These are phyloP conservation scores for Spergularia bocconei DNA, from an alignment of 148 eudicot genomes.

Conservation along the genomic window DNA sequence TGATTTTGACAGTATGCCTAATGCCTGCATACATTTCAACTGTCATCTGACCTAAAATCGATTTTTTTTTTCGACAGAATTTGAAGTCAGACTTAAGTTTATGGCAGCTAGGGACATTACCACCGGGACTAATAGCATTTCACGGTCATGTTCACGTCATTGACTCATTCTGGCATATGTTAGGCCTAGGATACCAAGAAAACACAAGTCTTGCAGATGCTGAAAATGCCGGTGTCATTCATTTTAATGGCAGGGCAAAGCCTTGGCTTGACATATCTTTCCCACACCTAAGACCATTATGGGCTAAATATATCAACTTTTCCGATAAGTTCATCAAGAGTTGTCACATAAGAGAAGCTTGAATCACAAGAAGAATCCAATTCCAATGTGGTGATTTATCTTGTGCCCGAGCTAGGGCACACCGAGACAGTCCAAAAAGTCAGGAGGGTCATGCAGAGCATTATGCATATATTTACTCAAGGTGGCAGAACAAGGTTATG, in stretches of 20 bases:
- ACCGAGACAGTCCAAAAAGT: slow-evolving; percentile 22
- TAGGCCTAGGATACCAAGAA: slow-evolving; percentile 92
- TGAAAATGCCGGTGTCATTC: slow-evolving; percentile 75
- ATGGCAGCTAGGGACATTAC: slow-evolving; percentile 95
- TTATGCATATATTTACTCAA: not conserved
- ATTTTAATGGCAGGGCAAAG: slow-evolving; percentile 87
- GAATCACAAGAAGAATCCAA: slow-evolving; percentile 14
- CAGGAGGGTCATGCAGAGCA: not conserved
- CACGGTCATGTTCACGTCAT: slow-evolving; percentile 70
- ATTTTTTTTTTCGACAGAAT: slow-evolving; percentile 50
- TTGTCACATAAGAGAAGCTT: slow-evolving; percentile 63
- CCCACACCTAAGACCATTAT: slow-evolving; percentile 64
- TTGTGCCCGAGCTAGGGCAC: slow-evolving; percentile 31
- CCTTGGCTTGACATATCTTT: slow-evolving; percentile 96
- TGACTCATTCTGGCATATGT: slow-evolving; percentile 89
- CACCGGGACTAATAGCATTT: slow-evolving; percentile 94
- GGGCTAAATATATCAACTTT: slow-evolving; percentile 72
- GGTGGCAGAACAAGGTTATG: slow-evolving; percentile 19
- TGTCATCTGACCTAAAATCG: not conserved
- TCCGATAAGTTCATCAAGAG: slow-evolving; percentile 73
- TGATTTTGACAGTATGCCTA: not conserved
- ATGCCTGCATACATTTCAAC: too few relatives aligned
- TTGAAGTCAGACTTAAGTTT: slow-evolving; percentile 88
- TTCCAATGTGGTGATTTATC: not conserved
- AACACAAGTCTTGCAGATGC: slow-evolving; percentile 65